phyloP scores from a whole-genome alignment of 2,329 filamentous ascomycete species.

The Venturia carpophila region DNA sequence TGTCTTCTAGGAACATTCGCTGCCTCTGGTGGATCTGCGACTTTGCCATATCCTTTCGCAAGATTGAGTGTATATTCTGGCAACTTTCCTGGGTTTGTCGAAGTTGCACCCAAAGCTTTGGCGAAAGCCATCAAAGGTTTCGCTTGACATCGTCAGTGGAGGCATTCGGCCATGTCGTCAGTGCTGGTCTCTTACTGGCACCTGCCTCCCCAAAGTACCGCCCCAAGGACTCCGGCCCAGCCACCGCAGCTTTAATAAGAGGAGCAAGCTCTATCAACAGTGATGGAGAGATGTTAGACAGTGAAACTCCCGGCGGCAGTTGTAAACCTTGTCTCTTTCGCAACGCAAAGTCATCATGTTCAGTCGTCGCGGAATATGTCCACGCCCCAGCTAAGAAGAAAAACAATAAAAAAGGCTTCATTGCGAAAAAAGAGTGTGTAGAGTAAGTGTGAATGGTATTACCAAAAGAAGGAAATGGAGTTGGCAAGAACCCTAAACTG shows the following conservation, averaged over 20 bases:
- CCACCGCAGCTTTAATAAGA: background rate
- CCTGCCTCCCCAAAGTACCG: conserved; percentile 3
- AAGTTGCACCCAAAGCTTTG: background rate
- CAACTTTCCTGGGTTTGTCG: background rate
- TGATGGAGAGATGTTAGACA: background rate
- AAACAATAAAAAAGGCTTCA: background rate
- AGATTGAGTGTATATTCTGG: background rate
- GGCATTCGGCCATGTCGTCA: background rate
- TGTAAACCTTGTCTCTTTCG: background rate
- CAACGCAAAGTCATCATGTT: background rate
- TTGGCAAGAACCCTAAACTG: background rate
- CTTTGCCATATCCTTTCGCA: conserved; percentile 15
- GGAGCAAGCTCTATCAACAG: background rate
- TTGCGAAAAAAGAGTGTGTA: background rate
- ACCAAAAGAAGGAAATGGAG: background rate
- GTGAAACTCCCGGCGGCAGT: background rate
- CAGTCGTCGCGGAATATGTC: background rate
- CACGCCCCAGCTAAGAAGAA: background rate
- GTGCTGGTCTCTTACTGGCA: conserved; percentile 2
- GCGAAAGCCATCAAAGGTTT: conserved; percentile 3
- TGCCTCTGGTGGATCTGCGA: conserved; percentile 8
- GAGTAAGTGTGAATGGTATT: background rate
- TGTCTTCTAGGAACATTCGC: conserved; percentile 11
- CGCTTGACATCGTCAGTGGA: background rate
- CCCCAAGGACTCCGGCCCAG: background rate